phyloP scores from a whole-genome alignment of 2,329 filamentous ascomycete genomes.

The Trichoderma sp. region DNA sequence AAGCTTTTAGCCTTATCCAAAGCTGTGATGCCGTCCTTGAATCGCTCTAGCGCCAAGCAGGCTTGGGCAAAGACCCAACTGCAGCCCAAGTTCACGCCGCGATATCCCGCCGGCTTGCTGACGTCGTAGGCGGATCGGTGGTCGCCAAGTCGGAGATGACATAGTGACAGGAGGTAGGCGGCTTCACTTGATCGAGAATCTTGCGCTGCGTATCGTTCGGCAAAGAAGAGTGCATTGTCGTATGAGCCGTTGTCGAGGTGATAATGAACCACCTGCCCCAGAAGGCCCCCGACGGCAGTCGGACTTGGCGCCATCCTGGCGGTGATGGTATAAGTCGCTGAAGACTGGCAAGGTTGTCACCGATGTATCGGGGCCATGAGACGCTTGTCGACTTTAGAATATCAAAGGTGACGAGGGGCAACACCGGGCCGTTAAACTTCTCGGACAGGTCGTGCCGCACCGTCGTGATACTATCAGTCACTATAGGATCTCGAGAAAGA shows the following conservation, averaged over 20 bases:
- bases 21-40: constrained; percentile 76
- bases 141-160: constrained; percentile 79
- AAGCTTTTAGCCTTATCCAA: constrained; percentile 77
- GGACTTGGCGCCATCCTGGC: constrained; percentile 52
- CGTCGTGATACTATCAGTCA: neutral
- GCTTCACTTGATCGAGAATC: constrained; percentile 80
- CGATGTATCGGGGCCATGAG: constrained; percentile 31
- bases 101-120: constrained; percentile 67
- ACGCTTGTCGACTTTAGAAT: constrained; percentile 5
- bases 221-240: constrained; percentile 90
- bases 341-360: constrained; percentile 24
- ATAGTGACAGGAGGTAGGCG: constrained; percentile 78
- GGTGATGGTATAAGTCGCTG: constrained; percentile 21
- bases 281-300: constrained; percentile 49
- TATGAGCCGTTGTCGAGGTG: constrained; percentile 86
- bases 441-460: neutral
- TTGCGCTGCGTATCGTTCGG: constrained; percentile 79
- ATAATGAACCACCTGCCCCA: constrained; percentile 62
- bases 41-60: constrained; percentile 74
- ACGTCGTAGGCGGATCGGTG: constrained; percentile 82
- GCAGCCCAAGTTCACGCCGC: constrained; percentile 78
- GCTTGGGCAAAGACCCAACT: constrained; percentile 89
- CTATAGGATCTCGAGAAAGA: neutral
- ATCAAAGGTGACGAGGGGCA: neutral
- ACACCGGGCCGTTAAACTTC: neutral